These are phyloP conservation scores for Lanzia echinophila DNA, from an alignment of 2,329 filamentous ascomycete species.

Conservation along the genomic window DNA sequence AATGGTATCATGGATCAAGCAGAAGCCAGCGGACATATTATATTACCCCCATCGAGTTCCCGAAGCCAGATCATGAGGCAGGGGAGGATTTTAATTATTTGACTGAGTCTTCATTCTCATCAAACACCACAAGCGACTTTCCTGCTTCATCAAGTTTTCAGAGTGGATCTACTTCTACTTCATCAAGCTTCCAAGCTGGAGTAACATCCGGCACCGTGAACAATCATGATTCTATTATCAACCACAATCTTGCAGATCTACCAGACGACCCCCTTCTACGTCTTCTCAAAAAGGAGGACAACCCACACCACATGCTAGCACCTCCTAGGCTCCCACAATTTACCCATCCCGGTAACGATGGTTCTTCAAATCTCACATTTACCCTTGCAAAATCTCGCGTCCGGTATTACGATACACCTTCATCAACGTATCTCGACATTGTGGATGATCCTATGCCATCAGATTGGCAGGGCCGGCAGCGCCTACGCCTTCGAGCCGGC, in stretches of 20 bases:
- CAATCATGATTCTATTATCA: background rate
- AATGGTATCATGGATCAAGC: slow-evolving; percentile 54
- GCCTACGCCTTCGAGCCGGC: slow-evolving; percentile 45
- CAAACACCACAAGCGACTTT: background rate
- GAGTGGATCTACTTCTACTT: background rate
- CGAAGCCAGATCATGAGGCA: slow-evolving; percentile 11
- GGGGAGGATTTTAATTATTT: slow-evolving; percentile 7
- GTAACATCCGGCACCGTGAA: too few relatives aligned
- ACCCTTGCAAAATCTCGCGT: slow-evolving; percentile 48
- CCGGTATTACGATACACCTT: slow-evolving; percentile 47
- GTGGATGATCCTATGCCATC: slow-evolving; percentile 43
- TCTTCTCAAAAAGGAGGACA: slow-evolving; percentile 24
- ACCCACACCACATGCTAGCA: slow-evolving; percentile 33
- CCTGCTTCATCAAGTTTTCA: background rate
- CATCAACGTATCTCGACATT: slow-evolving; percentile 52
- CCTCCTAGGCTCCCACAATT: slow-evolving; percentile 35
- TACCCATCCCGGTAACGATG: slow-evolving; percentile 45
- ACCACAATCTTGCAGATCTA: slow-evolving; percentile 12
- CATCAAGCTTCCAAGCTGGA: background rate
- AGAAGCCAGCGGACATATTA: slow-evolving; percentile 62
- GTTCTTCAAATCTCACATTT: slow-evolving; percentile 36
- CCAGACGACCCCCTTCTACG: slow-evolving; percentile 23
- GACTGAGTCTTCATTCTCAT: background rate
- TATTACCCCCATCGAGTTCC: slow-evolving; percentile 45
- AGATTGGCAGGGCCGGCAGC: slow-evolving; percentile 28